Evolutionary conservation across 2,329 filamentous ascomycete species (phyloP).

Genomic region (Boeremia exigua): DNA sequence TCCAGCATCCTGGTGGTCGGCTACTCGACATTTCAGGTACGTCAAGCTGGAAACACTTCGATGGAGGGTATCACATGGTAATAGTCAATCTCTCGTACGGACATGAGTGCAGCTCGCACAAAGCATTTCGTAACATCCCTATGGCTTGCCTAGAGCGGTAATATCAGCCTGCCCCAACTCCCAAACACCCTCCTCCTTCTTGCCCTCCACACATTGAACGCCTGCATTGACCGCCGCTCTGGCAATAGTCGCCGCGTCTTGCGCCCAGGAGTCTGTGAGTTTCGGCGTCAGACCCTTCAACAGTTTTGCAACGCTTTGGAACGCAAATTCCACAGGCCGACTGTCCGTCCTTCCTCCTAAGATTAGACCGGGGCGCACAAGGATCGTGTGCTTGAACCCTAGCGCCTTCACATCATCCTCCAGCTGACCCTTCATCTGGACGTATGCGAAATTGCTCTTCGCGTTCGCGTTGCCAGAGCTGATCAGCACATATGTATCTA

Average conservation of each 20-base stretch:
- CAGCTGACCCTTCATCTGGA: constrained; percentile 83
- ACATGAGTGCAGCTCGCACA: not conserved
- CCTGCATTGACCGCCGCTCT: constrained; percentile 14
- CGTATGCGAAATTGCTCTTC: constrained; percentile 60
- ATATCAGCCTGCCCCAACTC: constrained; percentile 67
- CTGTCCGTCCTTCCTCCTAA: constrained; percentile 68
- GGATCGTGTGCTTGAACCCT: constrained; percentile 78
- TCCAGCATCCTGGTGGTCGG: constrained; percentile 2
- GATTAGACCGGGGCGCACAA: constrained; percentile 77
- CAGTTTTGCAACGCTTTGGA: constrained; percentile 62
- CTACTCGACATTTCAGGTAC: not conserved
- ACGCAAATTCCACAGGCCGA: constrained; percentile 63
- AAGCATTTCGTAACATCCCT: not conserved
- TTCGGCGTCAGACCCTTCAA: constrained; percentile 54
- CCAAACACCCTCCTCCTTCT: constrained; percentile 65
- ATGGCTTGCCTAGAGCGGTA: constrained; percentile 65
- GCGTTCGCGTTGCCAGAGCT: constrained; percentile 63
- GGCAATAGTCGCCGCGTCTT: constrained; percentile 73
- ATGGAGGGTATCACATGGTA: constrained; percentile 7
- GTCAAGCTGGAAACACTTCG: not conserved
- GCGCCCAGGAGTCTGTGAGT: constrained; percentile 70
- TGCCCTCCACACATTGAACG: constrained; percentile 36
- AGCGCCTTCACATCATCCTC: constrained; percentile 77
- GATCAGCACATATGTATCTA: constrained; percentile 78
- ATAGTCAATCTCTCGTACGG: not conserved